phyloP scores from a whole-genome alignment of 345 rosid species.

The Gossypium rotundifolium region DNA sequence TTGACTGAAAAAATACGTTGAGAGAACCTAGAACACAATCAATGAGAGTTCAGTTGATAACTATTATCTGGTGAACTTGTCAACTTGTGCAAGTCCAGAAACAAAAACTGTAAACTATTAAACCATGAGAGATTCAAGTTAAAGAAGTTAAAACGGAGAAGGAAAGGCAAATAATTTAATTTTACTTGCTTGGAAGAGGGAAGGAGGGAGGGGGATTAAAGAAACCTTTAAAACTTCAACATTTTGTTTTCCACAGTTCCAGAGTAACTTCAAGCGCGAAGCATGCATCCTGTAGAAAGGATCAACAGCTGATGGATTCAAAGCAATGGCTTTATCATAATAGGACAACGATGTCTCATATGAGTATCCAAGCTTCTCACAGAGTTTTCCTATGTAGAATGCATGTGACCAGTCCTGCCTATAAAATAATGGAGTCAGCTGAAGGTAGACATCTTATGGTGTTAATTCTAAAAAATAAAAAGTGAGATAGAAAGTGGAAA shows the following conservation, averaged over 20 bases:
- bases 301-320: constrained; percentile 86
- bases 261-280: constrained; percentile 83
- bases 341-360: constrained; percentile 59
- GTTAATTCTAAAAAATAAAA: constrained; percentile 2
- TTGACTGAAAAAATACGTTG: constrained; percentile 52
- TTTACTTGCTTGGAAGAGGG: background rate
- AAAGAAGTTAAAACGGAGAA: background rate
- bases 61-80: background rate
- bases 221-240: constrained; percentile 70
- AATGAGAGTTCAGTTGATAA: constrained; percentile 16
- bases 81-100: background rate
- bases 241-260: constrained; percentile 55
- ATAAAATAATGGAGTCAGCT: constrained; percentile 20
- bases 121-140: background rate
- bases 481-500: constrained; percentile 11
- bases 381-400: constrained; percentile 92
- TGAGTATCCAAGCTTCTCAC: constrained; percentile 79
- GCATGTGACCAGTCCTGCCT: constrained; percentile 99
- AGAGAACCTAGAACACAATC: constrained; percentile 48
- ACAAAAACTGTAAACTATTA: constrained; percentile 3
- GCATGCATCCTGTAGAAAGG: constrained; percentile 96
- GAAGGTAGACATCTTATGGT: background rate
- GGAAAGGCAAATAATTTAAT: background rate
- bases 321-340: constrained; percentile 66
- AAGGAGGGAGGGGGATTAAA: background rate